Evolutionary conservation across 306 rosid genomes (phyloP).

Genomic region (Pterocarpus macrocarpus): DNA sequence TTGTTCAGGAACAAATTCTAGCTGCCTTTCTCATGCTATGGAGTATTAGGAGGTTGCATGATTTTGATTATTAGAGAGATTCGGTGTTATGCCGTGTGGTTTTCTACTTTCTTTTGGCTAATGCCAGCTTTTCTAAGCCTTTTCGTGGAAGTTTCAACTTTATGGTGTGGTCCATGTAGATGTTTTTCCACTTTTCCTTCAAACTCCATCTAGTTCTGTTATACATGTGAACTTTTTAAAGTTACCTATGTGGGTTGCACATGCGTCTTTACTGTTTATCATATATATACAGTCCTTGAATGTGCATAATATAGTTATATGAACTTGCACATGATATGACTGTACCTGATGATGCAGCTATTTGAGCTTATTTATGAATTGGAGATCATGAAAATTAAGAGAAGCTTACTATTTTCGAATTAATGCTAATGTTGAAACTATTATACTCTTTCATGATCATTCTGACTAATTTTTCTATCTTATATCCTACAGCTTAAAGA

Average conservation of each 20-base stretch:
- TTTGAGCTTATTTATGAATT: neutral
- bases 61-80: slow-evolving; percentile 2
- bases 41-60: slow-evolving; percentile 5
- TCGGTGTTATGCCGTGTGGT: slow-evolving; percentile 47
- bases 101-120: slow-evolving; percentile 46
- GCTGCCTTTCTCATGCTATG: neutral
- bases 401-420: slow-evolving; percentile 1
- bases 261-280: neutral
- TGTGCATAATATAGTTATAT: neutral
- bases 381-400: slow-evolving; percentile 7
- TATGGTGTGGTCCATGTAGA: slow-evolving; percentile 34
- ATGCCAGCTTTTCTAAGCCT: slow-evolving; percentile 43
- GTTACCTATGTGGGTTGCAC: slow-evolving; percentile 38
- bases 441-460: slow-evolving; percentile 1
- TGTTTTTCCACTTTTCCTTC: slow-evolving; percentile 39
- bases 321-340: slow-evolving; percentile 8
- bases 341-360: neutral
- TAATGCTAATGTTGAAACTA: slow-evolving; percentile 6
- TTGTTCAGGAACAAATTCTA: slow-evolving; percentile 3
- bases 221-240: slow-evolving; percentile 27
- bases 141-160: slow-evolving; percentile 47
- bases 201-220: slow-evolving; percentile 25
- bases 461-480: slow-evolving; percentile 24
- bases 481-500: slow-evolving; percentile 70
- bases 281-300: slow-evolving; percentile 3